Evolutionary conservation across 2,329 filamentous ascomycete genomes (phyloP).

Genomic region (Penicillium sp.): DNA sequence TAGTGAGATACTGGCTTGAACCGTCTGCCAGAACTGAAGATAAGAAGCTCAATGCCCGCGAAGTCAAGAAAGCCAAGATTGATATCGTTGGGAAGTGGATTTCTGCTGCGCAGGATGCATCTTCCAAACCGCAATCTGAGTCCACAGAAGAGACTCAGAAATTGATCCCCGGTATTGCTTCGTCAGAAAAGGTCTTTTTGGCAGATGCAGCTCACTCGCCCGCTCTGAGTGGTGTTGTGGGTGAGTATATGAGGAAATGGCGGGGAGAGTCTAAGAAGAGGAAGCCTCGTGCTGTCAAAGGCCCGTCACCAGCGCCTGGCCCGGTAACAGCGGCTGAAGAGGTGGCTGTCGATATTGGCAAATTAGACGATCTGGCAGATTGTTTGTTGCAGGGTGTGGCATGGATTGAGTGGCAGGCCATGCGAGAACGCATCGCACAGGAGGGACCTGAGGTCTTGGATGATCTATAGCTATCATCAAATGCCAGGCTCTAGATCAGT

Average conservation of each 20-base stretch:
- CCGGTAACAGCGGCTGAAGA: background rate
- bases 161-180: constrained; percentile 3
- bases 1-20: constrained; percentile 58
- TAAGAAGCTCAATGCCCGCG: constrained; percentile 24
- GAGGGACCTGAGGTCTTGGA: constrained; percentile 24
- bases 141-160: background rate
- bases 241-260: constrained; percentile 35
- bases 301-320: background rate
- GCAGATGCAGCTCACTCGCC: constrained; percentile 16
- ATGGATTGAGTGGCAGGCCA: constrained; percentile 71
- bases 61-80: constrained; percentile 60
- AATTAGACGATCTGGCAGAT: constrained; percentile 81
- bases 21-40: constrained; percentile 20
- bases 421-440: constrained; percentile 28
- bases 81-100: constrained; percentile 61
- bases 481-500: too few species aligned
- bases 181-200: constrained; percentile 15
- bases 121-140: background rate
- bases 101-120: constrained; percentile 2
- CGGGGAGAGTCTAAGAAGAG: constrained; percentile 5
- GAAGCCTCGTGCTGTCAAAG: background rate
- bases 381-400: constrained; percentile 75
- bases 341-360: constrained; percentile 41
- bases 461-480: background rate
- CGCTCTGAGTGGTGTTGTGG: constrained; percentile 23